Conservation (phyloP, 495 filamentous ascomycete species). For the Pseudevernia furfuracea region DNA sequence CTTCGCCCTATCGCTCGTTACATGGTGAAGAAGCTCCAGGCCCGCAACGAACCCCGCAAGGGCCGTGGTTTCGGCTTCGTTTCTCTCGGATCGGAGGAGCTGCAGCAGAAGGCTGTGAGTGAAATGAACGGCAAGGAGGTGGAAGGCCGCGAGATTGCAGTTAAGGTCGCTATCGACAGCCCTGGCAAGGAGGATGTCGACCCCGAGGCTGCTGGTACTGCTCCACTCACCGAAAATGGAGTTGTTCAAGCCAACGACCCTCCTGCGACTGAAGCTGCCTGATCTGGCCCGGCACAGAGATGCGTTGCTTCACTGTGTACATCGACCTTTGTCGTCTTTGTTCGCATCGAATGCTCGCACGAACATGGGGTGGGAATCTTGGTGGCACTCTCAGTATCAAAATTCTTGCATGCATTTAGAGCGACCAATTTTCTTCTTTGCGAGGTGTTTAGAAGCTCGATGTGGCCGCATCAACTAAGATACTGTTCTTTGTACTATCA, state of each 20-base stretch:
- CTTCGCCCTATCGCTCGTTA: slow-evolving; percentile 97
- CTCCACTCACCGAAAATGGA: slow-evolving; percentile 31
- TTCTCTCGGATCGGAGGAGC: slow-evolving; percentile 85
- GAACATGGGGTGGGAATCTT: slow-evolving; percentile 6
- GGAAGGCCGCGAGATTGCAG: slow-evolving; percentile 96
- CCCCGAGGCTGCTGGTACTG: slow-evolving; percentile 39
- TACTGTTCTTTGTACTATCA: slow-evolving; percentile 20
- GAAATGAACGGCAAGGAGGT: slow-evolving; percentile 99
- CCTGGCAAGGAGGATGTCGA: slow-evolving; percentile 96
- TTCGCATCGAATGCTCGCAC: slow-evolving; percentile 11
- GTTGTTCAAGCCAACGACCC: slow-evolving; percentile 38
- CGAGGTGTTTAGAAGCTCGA: slow-evolving; percentile 20
- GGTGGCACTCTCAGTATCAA: slow-evolving; percentile 12
- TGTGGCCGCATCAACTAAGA: slow-evolving; percentile 17
- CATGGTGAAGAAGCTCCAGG: slow-evolving; percentile 99
- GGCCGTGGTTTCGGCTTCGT: slow-evolving; percentile 98
- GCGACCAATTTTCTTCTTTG: slow-evolving; percentile 16
- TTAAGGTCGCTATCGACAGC: slow-evolving; percentile 99
- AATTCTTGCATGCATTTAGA: slow-evolving; percentile 17
- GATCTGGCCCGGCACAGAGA: slow-evolving; percentile 27
- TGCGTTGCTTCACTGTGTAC: slow-evolving; percentile 9
- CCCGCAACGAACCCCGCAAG: slow-evolving; percentile 96
- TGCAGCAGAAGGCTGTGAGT: slow-evolving; percentile 89
- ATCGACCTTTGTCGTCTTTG: background rate
- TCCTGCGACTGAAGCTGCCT: slow-evolving; percentile 34